Base-by-base conservation (phyloP, 1,284 basidiomycete species). In the Ganoderma lucidum region DNA sequence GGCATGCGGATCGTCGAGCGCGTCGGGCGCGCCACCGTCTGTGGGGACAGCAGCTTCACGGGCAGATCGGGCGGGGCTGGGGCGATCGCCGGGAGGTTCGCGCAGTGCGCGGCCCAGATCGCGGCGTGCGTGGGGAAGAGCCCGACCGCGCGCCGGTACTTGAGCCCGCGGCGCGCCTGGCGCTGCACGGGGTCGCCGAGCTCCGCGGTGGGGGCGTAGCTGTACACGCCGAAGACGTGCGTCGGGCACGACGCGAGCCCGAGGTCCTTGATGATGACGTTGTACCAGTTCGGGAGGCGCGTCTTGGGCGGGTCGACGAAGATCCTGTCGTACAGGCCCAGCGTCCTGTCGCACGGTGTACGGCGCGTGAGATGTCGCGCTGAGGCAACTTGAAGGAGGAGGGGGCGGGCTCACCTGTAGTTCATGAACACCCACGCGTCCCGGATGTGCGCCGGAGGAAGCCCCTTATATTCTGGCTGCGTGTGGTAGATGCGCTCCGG, bases 61-160 rank as follows among this genome's bases (percentile, higher is more conserved):
- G 65, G 60, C 62, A 66, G 32, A 15, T 41, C 23, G 39, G 8
- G 23, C 53, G 63, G 15, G n/a, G 42, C 51, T n/a, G n/a, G 44
- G 55, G 67, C 63, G 37, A 77, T 67, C 42, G 56, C 17, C 17
- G 75, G 74, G 19, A 74, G 67, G 41, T 53, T 64, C 60, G 68
- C 44, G 69, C 76, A 77, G 66, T 75, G 66, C 51, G 73, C 67
- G 53, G 70, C 68, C 70, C 76, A 73, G 61, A 75, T 63, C 19
- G 70, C 65, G 37, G 70, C 73, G 67, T 78, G 73, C 8, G 74
- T 69, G 62, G 76, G 76, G 61, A 69, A 71, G 32, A 77, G 48
- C 28, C 39, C 44, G 15, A 76, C 71, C 19, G 37, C 48, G 14
- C 75, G 73, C 14, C 64, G 37, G 51, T 12, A 62, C 30, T 35